A percentile compares a stretch with the other conserved stretches of the same genome.
These are phyloP conservation scores for Phytophthora crassamura DNA, from an alignment of 352 stramenopile genomes.

Conservation along the genomic window DNA sequence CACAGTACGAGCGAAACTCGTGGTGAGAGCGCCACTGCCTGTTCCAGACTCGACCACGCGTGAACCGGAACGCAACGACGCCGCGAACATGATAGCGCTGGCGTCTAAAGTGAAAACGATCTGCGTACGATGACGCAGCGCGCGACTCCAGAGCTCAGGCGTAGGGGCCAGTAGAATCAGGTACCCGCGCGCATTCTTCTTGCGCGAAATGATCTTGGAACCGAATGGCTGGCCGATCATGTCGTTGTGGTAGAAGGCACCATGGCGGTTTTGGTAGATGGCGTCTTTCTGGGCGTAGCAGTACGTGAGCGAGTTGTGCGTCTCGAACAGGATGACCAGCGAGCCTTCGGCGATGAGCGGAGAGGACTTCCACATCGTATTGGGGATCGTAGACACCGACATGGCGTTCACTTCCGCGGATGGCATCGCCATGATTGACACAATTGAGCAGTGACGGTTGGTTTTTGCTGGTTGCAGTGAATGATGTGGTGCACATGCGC, in stretches of 20 bases:
- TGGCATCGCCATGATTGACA: slow-evolving; percentile 34
- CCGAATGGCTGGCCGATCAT: slow-evolving; percentile 92
- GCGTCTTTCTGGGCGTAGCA: slow-evolving; percentile 92
- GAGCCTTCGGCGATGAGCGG: slow-evolving; percentile 74
- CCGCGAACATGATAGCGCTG: slow-evolving; percentile 92
- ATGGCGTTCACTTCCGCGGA: slow-evolving; percentile 34
- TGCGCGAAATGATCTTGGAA: slow-evolving; percentile 72
- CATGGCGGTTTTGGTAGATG: slow-evolving; percentile 97
- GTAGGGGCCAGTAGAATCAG: slow-evolving; percentile 96
- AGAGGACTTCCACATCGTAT: slow-evolving; percentile 73
- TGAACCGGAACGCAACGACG: slow-evolving; percentile 91
- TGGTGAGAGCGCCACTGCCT: slow-evolving; percentile 93
- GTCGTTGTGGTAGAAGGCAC: slow-evolving; percentile 97
- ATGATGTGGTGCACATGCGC: slow-evolving; percentile 14
- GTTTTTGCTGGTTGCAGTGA: neutral
- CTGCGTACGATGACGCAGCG: slow-evolving; percentile 94
- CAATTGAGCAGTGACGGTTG: slow-evolving; percentile 14
- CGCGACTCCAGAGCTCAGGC: slow-evolving; percentile 96
- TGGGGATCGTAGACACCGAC: slow-evolving; percentile 51
- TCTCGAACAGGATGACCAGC: slow-evolving; percentile 98
- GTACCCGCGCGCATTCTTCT: slow-evolving; percentile 83
- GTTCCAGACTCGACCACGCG: slow-evolving; percentile 93
- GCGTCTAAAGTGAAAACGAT: slow-evolving; percentile 98
- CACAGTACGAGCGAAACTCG: slow-evolving; percentile 92
- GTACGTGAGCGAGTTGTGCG: slow-evolving; percentile 95